Evolutionary conservation across 257 asterid species (phyloP).

Genomic region (Anisodus acutangulus): DNA sequence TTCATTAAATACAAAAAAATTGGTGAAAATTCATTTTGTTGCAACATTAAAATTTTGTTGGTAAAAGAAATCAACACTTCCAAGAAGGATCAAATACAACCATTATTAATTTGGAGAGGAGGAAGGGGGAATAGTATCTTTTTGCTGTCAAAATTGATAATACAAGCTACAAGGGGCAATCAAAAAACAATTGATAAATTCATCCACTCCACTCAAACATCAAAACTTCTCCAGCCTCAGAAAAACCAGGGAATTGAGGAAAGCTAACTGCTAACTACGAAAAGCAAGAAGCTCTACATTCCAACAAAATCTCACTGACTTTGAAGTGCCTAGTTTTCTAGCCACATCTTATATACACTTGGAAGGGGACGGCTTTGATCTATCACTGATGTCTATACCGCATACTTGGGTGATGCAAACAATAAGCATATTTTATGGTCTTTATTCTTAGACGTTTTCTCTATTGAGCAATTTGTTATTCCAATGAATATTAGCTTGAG

Average conservation of each 20-base stretch:
- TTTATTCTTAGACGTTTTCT: slow-evolving; percentile 43
- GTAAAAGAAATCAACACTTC: neutral
- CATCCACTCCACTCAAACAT: slow-evolving; percentile 30
- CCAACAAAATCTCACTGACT: neutral
- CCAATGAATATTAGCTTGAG: slow-evolving; percentile 52
- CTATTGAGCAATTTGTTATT: slow-evolving; percentile 45
- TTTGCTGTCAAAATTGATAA: slow-evolving; percentile 29
- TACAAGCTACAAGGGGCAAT: slow-evolving; percentile 10
- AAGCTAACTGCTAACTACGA: slow-evolving; percentile 1
- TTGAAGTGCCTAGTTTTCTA: neutral
- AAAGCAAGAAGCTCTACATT: neutral
- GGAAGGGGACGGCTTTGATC: neutral
- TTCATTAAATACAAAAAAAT: neutral
- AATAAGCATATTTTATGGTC: neutral
- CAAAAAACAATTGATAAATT: slow-evolving; percentile 21
- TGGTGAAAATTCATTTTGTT: neutral
- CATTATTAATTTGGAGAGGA: neutral
- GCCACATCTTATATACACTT: slow-evolving; percentile 1
- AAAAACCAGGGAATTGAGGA: neutral
- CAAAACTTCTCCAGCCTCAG: slow-evolving; percentile 26
- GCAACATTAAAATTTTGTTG: neutral
- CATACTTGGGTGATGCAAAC: neutral
- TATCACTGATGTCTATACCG: slow-evolving; percentile 1
- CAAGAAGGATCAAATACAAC: neutral
- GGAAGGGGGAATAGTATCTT: neutral